Conservation (phyloP, 2,329 filamentous ascomycete species). For the Monilinia vaccinii-corymbosi region DNA sequence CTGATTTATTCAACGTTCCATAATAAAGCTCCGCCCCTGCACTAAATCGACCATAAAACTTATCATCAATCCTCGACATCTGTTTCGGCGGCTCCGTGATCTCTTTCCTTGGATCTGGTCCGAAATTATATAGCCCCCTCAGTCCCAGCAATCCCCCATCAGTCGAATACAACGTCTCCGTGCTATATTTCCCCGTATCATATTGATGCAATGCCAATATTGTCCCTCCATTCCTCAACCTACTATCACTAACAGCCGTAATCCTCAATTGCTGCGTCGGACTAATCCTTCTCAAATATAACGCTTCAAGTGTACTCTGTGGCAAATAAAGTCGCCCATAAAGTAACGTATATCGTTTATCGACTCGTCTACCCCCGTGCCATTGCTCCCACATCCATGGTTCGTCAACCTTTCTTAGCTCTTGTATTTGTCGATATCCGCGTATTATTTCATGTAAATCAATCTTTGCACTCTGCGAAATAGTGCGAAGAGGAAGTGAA, state of each 20-base stretch:
- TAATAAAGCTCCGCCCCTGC: slow-evolving; percentile 93
- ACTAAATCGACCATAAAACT: slow-evolving; percentile 73
- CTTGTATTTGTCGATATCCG: slow-evolving; percentile 72
- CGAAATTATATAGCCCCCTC: slow-evolving; percentile 90
- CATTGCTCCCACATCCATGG: slow-evolving; percentile 44
- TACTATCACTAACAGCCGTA: slow-evolving; percentile 65
- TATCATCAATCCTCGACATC: slow-evolving; percentile 37
- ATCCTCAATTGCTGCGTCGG: slow-evolving; percentile 73
- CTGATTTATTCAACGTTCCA: slow-evolving; percentile 86
- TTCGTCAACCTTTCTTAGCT: slow-evolving; percentile 46
- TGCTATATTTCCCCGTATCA: slow-evolving; percentile 76
- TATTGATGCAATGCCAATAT: slow-evolving; percentile 67
- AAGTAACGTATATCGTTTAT: slow-evolving; percentile 50
- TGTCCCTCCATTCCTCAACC: slow-evolving; percentile 66
- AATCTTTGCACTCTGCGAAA: slow-evolving; percentile 63
- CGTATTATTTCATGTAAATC: slow-evolving; percentile 69
- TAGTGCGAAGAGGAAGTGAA: slow-evolving; percentile 63
- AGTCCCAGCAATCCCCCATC: slow-evolving; percentile 84
- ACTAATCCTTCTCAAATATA: slow-evolving; percentile 71
- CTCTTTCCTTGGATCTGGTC: slow-evolving; percentile 32
- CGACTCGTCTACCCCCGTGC: slow-evolving; percentile 40
- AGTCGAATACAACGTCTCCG: slow-evolving; percentile 85
- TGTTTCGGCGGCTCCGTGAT: slow-evolving; percentile 14
- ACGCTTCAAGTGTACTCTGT: slow-evolving; percentile 73
- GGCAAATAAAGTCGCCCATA: slow-evolving; percentile 78